Percentiles rank a stretch among this genome's conserved stretches.
Conservation (phyloP, 495 filamentous ascomycete species). For the Entonaema liquescens region DNA sequence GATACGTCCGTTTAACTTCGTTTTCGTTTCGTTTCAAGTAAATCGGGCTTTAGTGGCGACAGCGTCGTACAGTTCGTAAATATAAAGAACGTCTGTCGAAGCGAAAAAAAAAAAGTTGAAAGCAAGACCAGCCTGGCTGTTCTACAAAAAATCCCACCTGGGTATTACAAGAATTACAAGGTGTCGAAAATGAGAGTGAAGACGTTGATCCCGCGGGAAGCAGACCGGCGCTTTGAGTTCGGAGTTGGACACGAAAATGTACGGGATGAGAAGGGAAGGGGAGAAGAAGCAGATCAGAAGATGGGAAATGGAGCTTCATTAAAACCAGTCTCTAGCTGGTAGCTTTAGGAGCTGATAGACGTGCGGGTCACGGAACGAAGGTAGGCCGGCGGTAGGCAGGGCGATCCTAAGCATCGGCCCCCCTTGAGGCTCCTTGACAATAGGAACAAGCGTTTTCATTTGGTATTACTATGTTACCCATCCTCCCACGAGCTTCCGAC, state of each 20-base stretch:
- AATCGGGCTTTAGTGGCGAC: slow-evolving; percentile 19
- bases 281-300: slow-evolving; percentile 35
- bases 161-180: slow-evolving; percentile 56
- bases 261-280: slow-evolving; percentile 45
- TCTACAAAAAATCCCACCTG: slow-evolving; percentile 51
- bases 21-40: slow-evolving; percentile 43
- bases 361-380: slow-evolving; percentile 45
- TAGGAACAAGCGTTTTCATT: slow-evolving; percentile 19
- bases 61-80: slow-evolving; percentile 19
- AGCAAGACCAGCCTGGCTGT: slow-evolving; percentile 59
- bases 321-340: slow-evolving; percentile 36
- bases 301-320: slow-evolving; percentile 51
- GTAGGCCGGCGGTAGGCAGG: slow-evolving; percentile 41
- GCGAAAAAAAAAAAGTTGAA: slow-evolving; percentile 28
- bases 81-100: slow-evolving; percentile 23
- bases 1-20: slow-evolving; percentile 5
- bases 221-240: slow-evolving; percentile 65
- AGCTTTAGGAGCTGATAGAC: slow-evolving; percentile 34
- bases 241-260: slow-evolving; percentile 51
- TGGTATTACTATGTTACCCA: slow-evolving; percentile 9
- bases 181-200: slow-evolving; percentile 53
- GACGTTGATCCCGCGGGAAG: slow-evolving; percentile 55
- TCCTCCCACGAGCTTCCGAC: slow-evolving; percentile 36
- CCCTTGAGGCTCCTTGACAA: slow-evolving; percentile 41
- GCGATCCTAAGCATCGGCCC: slow-evolving; percentile 40